phyloP scores from a whole-genome alignment of 306 rosid species.

The Castanea sativa region DNA sequence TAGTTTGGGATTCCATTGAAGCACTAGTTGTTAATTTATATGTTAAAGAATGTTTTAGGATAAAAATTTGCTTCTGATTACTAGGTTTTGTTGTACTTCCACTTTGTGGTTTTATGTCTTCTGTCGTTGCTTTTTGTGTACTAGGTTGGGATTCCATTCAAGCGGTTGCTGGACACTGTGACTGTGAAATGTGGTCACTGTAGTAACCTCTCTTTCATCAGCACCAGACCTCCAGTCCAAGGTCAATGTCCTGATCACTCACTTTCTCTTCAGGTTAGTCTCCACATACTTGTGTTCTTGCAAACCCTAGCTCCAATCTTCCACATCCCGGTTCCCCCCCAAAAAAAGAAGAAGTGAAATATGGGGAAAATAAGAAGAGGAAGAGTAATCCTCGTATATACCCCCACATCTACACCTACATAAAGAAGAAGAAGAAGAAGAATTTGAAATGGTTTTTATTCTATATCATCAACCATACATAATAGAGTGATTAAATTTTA shows the following conservation, averaged over 20 bases:
- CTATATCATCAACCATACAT: no score
- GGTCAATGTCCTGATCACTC: conserved; percentile 63
- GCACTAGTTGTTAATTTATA: not conserved
- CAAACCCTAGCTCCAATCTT: not conserved
- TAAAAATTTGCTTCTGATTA: not conserved
- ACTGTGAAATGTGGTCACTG: conserved; percentile 99
- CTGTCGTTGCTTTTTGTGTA: not conserved
- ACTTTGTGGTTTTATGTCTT: not conserved
- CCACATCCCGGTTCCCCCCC: not conserved
- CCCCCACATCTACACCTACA: not conserved
- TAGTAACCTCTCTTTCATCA: conserved; percentile 88
- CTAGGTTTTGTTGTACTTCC: not conserved
- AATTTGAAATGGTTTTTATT: not conserved
- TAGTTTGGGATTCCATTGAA: conserved; percentile 96
- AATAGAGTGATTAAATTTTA: no score
- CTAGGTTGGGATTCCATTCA: conserved; percentile 95
- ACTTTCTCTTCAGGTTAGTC: conserved; percentile 62
- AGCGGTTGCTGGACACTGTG: conserved; percentile 82
- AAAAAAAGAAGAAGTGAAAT: not conserved
- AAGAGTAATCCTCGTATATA: no score
- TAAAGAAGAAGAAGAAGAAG: not conserved
- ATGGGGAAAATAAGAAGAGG: no score
- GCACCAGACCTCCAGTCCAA: conserved; percentile 75
- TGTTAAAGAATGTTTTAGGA: not conserved
- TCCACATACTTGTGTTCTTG: not conserved